Conservation (phyloP, 768 basidiomycete genomes). For the Leccinum longicurvipes region DNA sequence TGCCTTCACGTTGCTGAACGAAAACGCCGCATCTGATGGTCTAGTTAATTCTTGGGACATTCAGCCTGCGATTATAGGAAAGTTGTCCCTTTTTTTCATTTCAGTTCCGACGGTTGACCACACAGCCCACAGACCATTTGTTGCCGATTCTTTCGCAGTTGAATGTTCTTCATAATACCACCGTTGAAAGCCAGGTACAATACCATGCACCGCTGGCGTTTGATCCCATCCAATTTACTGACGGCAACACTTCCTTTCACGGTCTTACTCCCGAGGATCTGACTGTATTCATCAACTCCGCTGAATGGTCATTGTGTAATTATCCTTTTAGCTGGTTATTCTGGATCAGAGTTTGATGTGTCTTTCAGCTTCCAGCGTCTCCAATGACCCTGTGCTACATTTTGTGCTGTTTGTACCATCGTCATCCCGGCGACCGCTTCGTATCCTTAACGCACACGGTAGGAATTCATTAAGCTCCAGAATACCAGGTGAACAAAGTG, state of each 20-base stretch:
- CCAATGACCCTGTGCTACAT: slow-evolving; percentile 91
- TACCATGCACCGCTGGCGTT: slow-evolving; percentile 90
- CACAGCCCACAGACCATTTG: slow-evolving; percentile 55
- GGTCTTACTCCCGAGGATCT: slow-evolving; percentile 77
- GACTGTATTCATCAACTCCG: slow-evolving; percentile 93
- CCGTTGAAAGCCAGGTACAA: slow-evolving; percentile 91
- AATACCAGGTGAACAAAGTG: slow-evolving; percentile 9
- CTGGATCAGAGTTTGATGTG: slow-evolving; percentile 2
- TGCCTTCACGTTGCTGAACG: slow-evolving; percentile 90
- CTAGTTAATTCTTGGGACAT: slow-evolving; percentile 73
- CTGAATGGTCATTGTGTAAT: slow-evolving; percentile 90
- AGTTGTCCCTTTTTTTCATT: slow-evolving; percentile 29
- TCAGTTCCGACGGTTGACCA: slow-evolving; percentile 16
- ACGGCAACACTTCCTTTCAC: slow-evolving; percentile 39
- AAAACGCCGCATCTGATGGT: slow-evolving; percentile 71
- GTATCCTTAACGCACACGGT: slow-evolving; percentile 58
- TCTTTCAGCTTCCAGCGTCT: slow-evolving; percentile 77
- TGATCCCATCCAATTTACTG: slow-evolving; percentile 43
- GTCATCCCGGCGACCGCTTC: slow-evolving; percentile 60
- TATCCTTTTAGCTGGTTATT: slow-evolving; percentile 17
- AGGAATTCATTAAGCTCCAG: slow-evolving; percentile 9
- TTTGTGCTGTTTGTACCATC: slow-evolving; percentile 90
- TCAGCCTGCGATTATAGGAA: slow-evolving; percentile 57
- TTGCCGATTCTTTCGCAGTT: slow-evolving; percentile 61
- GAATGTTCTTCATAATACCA: slow-evolving; percentile 78